phyloP scores from a whole-genome alignment of 106 monocot genomes.

The Posidonia australis region DNA sequence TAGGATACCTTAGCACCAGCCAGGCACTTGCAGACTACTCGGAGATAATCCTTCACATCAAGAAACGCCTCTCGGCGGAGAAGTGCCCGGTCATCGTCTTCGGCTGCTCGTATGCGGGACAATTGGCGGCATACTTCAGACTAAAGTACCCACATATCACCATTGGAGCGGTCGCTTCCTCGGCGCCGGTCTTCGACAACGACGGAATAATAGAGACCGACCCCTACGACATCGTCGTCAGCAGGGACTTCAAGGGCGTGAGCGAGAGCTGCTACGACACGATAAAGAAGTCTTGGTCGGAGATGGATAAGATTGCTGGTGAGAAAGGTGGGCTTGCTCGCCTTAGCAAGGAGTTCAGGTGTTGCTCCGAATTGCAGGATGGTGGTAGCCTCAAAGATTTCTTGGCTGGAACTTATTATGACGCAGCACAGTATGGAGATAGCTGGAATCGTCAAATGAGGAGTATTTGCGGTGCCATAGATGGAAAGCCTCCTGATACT shows the following conservation, averaged over 20 bases:
- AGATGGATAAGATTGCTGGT: slow-evolving; percentile 4
- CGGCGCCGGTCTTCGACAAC: slow-evolving; percentile 22
- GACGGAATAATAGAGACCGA: slow-evolving; percentile 15
- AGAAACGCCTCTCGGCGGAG: slow-evolving; percentile 21
- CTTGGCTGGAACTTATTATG: background rate
- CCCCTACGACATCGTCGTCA: slow-evolving; percentile 25
- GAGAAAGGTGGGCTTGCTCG: slow-evolving; percentile 4
- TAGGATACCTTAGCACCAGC: slow-evolving; percentile 21
- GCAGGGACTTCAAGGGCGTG: slow-evolving; percentile 35
- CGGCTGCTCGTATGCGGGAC: slow-evolving; percentile 31
- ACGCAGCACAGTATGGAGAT: background rate
- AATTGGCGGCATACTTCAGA: slow-evolving; percentile 31
- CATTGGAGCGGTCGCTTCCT: slow-evolving; percentile 31
- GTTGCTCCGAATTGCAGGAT: slow-evolving; percentile 15
- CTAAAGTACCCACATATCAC: slow-evolving; percentile 32
- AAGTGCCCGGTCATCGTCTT: slow-evolving; percentile 16
- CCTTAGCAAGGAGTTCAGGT: slow-evolving; percentile 20
- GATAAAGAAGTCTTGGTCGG: slow-evolving; percentile 39
- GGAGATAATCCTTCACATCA: slow-evolving; percentile 16
- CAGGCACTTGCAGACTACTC: slow-evolving; percentile 34
- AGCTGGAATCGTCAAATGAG: background rate
- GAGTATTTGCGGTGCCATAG: background rate
- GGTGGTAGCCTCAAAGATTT: background rate
- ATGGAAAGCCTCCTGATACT: background rate
- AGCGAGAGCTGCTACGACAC: slow-evolving; percentile 38